Base-by-base conservation (phyloP, 78 protist genomes). In the Dictyostelium firmibasis region DNA sequence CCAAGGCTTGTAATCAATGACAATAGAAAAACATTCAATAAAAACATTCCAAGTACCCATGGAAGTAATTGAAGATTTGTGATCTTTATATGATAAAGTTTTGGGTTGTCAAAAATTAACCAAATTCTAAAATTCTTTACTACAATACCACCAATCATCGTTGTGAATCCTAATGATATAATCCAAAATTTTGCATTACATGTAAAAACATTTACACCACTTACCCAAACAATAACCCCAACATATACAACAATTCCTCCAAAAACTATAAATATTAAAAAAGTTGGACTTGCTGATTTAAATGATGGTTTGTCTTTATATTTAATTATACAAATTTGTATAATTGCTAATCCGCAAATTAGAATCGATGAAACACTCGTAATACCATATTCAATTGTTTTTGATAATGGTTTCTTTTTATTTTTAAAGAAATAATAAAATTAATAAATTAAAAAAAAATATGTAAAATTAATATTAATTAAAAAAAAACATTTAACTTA, bases 101-200 rank as follows among this genome's bases (percentile, higher is more conserved):
- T 75, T 9, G 85, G 85, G 64, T 87, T 87, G 27, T 84, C 84
- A 44, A 87, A 87, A 4, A 87, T 87, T 36, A 78, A 27, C 67
- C 60, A 87, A 47, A 87, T 87, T 60, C 93, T 83, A 50, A 87
- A 78, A 64, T 87, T 87, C 85, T 87, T 87, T 18, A 87, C 85
- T 0, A 87, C 85, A 5, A 87, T 35, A 10, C 77, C 38, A 14
- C 93, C 93, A 20, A 78, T 64, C 50, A 87, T n/a, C 20, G 27
- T 60, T 2, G 85, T 25, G n/a, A 77, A 78, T 0, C 93, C 93
- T 20, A 87, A 4, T 16, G 76, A 81, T 6, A 87, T 43, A 4
- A 78, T 29, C 93, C 93, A 87, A 44, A 76, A 87, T 8, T 83
- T 23, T 11, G 57, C 31, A 33, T 41, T 36, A 44, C 93, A 87